A percentile compares a stretch with the other conserved stretches of the same genome.
These are phyloP conservation scores for Agaricus blazei DNA, from an alignment of 768 basidiomycete genomes.

Conservation along the genomic window DNA sequence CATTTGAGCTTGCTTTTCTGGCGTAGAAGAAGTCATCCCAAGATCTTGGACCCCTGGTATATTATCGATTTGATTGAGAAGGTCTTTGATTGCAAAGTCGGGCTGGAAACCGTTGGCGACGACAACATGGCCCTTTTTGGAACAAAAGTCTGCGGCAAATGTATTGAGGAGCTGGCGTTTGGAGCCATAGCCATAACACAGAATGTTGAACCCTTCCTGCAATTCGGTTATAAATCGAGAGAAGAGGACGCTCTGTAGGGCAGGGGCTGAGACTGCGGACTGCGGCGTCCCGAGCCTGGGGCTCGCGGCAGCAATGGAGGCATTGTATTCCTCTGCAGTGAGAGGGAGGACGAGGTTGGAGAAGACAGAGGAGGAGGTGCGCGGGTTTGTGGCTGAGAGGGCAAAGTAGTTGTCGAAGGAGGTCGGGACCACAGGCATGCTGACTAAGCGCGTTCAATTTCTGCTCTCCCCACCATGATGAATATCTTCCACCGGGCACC, in stretches of 20 bases:
- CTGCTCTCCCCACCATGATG: background rate
- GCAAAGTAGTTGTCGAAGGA: constrained; percentile 86
- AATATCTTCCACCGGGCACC: background rate
- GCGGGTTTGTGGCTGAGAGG: constrained; percentile 51
- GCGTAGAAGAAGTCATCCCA: constrained; percentile 30
- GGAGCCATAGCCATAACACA: constrained; percentile 88
- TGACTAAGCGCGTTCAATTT: background rate
- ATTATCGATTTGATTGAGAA: constrained; percentile 56
- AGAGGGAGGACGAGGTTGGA: constrained; percentile 70
- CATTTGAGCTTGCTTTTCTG: constrained; percentile 58
- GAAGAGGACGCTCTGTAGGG: constrained; percentile 37
- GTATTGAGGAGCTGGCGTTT: constrained; percentile 74
- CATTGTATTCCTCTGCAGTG: constrained; percentile 55
- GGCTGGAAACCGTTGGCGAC: constrained; percentile 79
- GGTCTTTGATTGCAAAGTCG: constrained; percentile 58
- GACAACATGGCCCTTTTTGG: constrained; percentile 64
- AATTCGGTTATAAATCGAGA: constrained; percentile 68
- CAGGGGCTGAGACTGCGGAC: constrained; percentile 26
- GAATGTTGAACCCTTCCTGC: constrained; percentile 77
- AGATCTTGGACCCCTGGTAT: constrained; percentile 36
- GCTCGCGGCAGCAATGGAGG: constrained; percentile 29
- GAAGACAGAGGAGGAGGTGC: constrained; percentile 78
- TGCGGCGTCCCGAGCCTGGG: constrained; percentile 26
- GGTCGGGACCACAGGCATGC: constrained; percentile 44
- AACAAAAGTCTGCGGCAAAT: constrained; percentile 57